Evolutionary conservation across 2,329 filamentous ascomycete species (phyloP).

Genomic region (Raffaelea arxii): DNA sequence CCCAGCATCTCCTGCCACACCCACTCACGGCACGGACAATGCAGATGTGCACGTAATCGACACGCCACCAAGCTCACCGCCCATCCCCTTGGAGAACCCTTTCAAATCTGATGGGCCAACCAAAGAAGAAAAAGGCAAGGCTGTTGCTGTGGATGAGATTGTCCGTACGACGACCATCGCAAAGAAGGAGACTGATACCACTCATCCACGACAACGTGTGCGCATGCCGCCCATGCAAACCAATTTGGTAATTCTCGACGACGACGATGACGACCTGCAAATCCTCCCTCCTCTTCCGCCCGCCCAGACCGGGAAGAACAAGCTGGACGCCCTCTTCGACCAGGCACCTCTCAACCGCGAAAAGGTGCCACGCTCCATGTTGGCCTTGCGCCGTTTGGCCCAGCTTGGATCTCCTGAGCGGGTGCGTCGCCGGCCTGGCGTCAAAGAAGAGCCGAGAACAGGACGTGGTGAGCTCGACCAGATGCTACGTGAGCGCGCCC

Average conservation of each 20-base stretch:
- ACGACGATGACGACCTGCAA: conserved; percentile 49
- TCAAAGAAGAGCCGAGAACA: conserved; percentile 22
- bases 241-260: conserved; percentile 27
- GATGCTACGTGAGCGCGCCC: conserved; percentile 55
- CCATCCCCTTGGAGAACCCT: conserved; percentile 14
- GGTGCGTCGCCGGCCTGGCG: conserved; percentile 18
- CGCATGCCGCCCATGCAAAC: conserved; percentile 24
- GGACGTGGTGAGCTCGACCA: conserved; percentile 38
- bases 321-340: conserved; percentile 57
- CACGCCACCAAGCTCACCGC: conserved; percentile 66
- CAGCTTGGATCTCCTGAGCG: conserved; percentile 54
- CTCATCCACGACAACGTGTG: conserved; percentile 38
- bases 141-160: not conserved
- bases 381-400: conserved; percentile 63
- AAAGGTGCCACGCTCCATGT: conserved; percentile 54
- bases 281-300: no score
- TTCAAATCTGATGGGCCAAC: no score
- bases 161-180: conserved; percentile 9
- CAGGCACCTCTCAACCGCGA: conserved; percentile 52
- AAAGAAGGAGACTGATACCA: conserved; percentile 20
- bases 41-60: conserved; percentile 22
- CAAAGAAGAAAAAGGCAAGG: not conserved
- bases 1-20: conserved; percentile 37
- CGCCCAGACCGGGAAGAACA: conserved; percentile 37
- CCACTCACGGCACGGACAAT: conserved; percentile 35